Evolutionary conservation across 2,329 filamentous ascomycete genomes (phyloP).

Genomic region (Phialophora tarda): DNA sequence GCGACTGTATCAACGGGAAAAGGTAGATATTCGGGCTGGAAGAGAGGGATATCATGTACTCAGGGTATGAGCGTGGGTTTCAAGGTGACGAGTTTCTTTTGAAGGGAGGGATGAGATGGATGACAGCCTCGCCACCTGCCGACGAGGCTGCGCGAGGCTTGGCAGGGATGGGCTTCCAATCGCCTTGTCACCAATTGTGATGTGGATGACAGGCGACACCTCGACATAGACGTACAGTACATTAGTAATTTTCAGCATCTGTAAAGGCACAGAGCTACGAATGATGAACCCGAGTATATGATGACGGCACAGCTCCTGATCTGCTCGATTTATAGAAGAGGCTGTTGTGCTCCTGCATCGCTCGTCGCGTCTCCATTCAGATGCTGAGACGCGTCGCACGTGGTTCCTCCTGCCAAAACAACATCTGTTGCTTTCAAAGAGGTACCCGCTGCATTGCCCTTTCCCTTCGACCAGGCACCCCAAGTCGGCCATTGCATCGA

Average conservation of each 20-base stretch:
- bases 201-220: conserved; percentile 10
- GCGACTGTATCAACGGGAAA: not conserved
- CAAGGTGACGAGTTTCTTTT: not conserved
- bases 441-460: not conserved
- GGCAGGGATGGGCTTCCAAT: conserved; percentile 6
- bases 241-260: conserved; percentile 21
- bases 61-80: not conserved
- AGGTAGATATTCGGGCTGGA: not conserved
- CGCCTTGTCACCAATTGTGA: not conserved
- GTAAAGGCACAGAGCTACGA: conserved; percentile 17
- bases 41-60: not conserved
- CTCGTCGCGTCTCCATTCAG: not conserved
- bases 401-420: not conserved
- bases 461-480: not conserved
- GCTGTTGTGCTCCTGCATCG: not conserved
- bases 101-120: not conserved
- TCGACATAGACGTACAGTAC: conserved; percentile 20
- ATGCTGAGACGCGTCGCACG: not conserved
- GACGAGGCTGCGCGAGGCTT: conserved; percentile 6
- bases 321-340: not conserved
- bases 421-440: not conserved
- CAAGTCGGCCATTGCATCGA: not conserved
- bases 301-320: not conserved
- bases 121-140: not conserved
- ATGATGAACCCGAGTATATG: conserved; percentile 15